These are phyloP conservation scores for Amylocarpus encephaloides DNA, from an alignment of 2,329 filamentous ascomycete genomes.

Conservation along the genomic window DNA sequence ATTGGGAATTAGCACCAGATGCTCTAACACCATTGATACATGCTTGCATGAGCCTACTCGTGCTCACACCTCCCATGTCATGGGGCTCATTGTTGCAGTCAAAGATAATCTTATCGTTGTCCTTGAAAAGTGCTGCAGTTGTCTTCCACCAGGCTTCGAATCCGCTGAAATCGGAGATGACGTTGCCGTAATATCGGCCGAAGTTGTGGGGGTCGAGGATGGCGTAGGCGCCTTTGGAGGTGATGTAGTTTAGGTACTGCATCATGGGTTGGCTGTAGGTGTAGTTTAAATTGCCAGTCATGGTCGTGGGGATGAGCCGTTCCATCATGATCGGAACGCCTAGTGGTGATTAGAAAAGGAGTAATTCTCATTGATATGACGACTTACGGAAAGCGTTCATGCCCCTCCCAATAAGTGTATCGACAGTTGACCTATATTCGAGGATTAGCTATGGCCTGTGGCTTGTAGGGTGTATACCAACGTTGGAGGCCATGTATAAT, in stretches of 20 bases:
- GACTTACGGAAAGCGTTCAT: slow-evolving; percentile 30
- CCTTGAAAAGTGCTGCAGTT: slow-evolving; percentile 33
- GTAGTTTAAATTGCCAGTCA: slow-evolving; percentile 40
- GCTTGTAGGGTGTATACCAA: not conserved
- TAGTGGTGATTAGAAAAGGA: slow-evolving; percentile 35
- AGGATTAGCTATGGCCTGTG: not conserved
- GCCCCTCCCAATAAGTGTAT: slow-evolving; percentile 21
- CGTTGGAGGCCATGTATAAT: slow-evolving; percentile 55
- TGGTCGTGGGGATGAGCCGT: slow-evolving; percentile 42
- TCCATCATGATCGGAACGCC: slow-evolving; percentile 46
- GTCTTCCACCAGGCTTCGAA: slow-evolving; percentile 39
- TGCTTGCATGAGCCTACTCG: slow-evolving; percentile 36
- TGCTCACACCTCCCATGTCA: slow-evolving; percentile 34
- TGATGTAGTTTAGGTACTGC: slow-evolving; percentile 37
- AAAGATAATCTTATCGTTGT: slow-evolving; percentile 34
- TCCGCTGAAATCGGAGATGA: slow-evolving; percentile 32
- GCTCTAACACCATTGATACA: slow-evolving; percentile 39
- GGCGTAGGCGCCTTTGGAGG: slow-evolving; percentile 40
- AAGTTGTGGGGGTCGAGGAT: slow-evolving; percentile 46
- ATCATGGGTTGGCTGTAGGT: slow-evolving; percentile 9
- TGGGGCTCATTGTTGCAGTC: slow-evolving; percentile 43
- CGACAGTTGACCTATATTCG: slow-evolving; percentile 10
- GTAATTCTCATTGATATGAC: no score
- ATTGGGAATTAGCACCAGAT: slow-evolving; percentile 42
- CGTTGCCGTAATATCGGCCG: slow-evolving; percentile 40